A percentile compares a stretch with the other conserved stretches of the same genome.
Conservation (phyloP, 163 green algal species). For the Scenedesmus sp. region DNA sequence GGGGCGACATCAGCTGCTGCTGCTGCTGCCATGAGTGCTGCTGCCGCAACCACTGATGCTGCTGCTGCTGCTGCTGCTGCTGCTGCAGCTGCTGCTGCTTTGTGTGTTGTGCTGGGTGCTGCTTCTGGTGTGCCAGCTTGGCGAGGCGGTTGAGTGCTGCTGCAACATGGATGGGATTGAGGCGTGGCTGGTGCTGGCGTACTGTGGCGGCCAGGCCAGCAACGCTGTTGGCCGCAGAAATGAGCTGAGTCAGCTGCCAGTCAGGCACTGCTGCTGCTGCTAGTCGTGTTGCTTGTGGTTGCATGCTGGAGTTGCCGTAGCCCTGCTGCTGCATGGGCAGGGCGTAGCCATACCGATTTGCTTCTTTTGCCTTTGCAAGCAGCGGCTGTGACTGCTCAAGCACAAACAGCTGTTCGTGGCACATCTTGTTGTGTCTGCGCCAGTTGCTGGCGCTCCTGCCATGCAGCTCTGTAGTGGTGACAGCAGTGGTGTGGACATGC, state of each 20-base stretch:
- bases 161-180: conserved; percentile 16
- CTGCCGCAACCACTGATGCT: not conserved
- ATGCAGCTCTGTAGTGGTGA: not conserved
- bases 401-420: not conserved
- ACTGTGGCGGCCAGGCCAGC: not conserved
- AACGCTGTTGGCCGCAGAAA: not conserved
- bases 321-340: not conserved
- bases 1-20: not conserved
- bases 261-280: not conserved
- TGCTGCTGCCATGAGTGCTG: conserved; percentile 2
- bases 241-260: not conserved
- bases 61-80: conserved; percentile 12
- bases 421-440: not conserved
- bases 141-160: not conserved
- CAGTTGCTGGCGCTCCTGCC: not conserved
- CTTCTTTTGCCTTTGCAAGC: not conserved
- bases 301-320: not conserved
- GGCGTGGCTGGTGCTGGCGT: not conserved
- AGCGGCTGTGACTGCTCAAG: not conserved
- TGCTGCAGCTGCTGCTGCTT: not conserved
- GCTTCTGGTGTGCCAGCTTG: conserved; percentile 31
- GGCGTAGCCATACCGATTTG: not conserved
- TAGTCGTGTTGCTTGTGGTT: not conserved
- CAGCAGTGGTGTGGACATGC: not conserved
- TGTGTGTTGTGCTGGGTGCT: too few species aligned